phyloP scores from a whole-genome alignment of 306 rosid genomes.

The Arachis stenosperma region DNA sequence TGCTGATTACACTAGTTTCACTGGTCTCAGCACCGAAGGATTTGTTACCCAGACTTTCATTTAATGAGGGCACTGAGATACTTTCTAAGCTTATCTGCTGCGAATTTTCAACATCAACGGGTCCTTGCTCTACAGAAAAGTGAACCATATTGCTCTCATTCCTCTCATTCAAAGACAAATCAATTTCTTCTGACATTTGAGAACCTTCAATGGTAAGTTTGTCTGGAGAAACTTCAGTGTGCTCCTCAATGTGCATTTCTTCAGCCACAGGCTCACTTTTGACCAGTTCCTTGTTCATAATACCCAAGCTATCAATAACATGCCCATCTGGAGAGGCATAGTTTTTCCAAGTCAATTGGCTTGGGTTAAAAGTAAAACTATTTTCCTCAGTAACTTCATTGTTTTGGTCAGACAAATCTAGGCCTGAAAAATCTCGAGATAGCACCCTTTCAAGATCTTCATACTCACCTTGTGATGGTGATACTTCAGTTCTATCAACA shows the following conservation, averaged over 20 bases:
- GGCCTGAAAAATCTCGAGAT: conserved; percentile 36
- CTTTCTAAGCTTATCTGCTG: conserved; percentile 36
- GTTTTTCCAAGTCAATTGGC: conserved; percentile 41
- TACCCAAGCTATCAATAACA: conserved; percentile 41
- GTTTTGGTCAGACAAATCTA: conserved; percentile 40
- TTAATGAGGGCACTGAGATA: conserved; percentile 27
- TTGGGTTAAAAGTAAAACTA: conserved; percentile 40
- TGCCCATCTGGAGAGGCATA: conserved; percentile 43
- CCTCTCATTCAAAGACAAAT: conserved; percentile 38
- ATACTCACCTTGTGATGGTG: conserved; percentile 43
- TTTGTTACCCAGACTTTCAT: conserved; percentile 35
- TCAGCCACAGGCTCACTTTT: conserved; percentile 37
- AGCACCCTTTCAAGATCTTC: conserved; percentile 51
- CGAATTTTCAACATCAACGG: conserved; percentile 36
- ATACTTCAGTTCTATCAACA: conserved; percentile 35
- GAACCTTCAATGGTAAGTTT: conserved; percentile 34
- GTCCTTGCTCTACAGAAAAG: conserved; percentile 45
- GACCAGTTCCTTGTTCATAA: conserved; percentile 33
- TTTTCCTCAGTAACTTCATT: conserved; percentile 37
- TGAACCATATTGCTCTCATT: conserved; percentile 30
- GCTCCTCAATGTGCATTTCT: conserved; percentile 47
- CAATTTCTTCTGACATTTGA: conserved; percentile 44
- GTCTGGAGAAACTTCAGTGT: conserved; percentile 42
- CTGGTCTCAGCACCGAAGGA: conserved; percentile 36
- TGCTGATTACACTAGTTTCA: conserved; percentile 39